Conservation (phyloP, 768 basidiomycete species). For the Boletus bicolor region DNA sequence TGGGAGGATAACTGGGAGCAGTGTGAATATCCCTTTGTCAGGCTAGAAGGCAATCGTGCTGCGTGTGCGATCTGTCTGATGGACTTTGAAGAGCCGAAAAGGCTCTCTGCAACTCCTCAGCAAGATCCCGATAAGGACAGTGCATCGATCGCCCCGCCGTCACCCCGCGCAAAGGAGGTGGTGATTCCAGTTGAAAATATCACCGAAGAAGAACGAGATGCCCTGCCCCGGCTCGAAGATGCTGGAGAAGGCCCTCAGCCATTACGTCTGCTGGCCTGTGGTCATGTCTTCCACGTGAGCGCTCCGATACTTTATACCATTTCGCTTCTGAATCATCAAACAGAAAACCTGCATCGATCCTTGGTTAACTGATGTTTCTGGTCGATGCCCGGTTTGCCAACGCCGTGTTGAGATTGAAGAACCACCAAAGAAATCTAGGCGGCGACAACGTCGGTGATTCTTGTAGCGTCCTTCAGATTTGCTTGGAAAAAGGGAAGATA, state of each 20-base stretch:
- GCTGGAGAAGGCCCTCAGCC: slow-evolving; percentile 77
- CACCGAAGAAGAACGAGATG: slow-evolving; percentile 40
- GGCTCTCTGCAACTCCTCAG: slow-evolving; percentile 23
- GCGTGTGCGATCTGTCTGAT: slow-evolving; percentile 81
- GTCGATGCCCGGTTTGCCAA: slow-evolving; percentile 87
- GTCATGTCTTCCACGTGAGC: slow-evolving; percentile 89
- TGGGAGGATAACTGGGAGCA: slow-evolving; percentile 83
- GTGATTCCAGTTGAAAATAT: slow-evolving; percentile 35
- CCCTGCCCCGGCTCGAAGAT: slow-evolving; percentile 55
- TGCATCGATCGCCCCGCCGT: slow-evolving; percentile 5
- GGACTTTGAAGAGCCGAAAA: slow-evolving; percentile 77
- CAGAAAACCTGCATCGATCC: slow-evolving; percentile 89
- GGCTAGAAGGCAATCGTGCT: slow-evolving; percentile 78
- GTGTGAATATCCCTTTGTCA: slow-evolving; percentile 75
- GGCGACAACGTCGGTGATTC: slow-evolving; percentile 21
- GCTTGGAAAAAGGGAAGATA: slow-evolving; percentile 17
- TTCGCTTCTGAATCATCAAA: slow-evolving; percentile 2
- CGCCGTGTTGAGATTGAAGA: slow-evolving; percentile 56
- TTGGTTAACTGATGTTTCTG: slow-evolving; percentile 82
- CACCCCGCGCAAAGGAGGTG: slow-evolving; percentile 18
- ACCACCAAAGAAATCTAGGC: slow-evolving; percentile 33
- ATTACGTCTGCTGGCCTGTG: slow-evolving; percentile 70
- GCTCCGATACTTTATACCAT: background rate
- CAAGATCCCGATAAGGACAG: slow-evolving; percentile 31
- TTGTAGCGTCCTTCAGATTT: slow-evolving; percentile 6